These are phyloP conservation scores for Xylariaceae sp. DNA, from an alignment of 2,329 filamentous ascomycete species.

Conservation along the genomic window DNA sequence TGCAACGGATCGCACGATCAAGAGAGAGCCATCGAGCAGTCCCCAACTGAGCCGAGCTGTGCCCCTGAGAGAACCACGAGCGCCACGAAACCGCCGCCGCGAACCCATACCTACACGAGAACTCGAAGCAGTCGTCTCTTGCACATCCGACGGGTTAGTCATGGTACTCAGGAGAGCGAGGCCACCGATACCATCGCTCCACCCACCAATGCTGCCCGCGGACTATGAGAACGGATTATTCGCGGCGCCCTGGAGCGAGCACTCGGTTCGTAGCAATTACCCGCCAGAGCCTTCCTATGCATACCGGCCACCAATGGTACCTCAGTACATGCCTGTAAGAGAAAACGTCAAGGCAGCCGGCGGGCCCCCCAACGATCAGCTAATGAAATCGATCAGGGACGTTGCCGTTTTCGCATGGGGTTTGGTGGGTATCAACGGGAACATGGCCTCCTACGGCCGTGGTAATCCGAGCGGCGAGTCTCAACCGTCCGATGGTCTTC, in stretches of 20 bases:
- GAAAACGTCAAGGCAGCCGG: slow-evolving; percentile 43
- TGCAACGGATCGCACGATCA: slow-evolving; percentile 29
- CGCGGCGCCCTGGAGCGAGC: slow-evolving; percentile 71
- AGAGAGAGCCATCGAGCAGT: slow-evolving; percentile 32
- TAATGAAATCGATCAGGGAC: slow-evolving; percentile 77
- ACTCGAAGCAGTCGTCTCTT: slow-evolving; percentile 85
- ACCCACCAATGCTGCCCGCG: slow-evolving; percentile 43
- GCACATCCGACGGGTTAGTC: slow-evolving; percentile 81
- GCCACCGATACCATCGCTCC: slow-evolving; percentile 58
- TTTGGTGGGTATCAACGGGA: slow-evolving; percentile 72
- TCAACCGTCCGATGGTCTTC: slow-evolving; percentile 54
- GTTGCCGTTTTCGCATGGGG: slow-evolving; percentile 87
- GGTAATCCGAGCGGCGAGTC: slow-evolving; percentile 60
- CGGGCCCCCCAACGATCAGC: slow-evolving; percentile 54
- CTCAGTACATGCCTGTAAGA: slow-evolving; percentile 41
- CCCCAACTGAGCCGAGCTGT: background rate
- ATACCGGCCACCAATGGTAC: slow-evolving; percentile 40
- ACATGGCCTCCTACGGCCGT: slow-evolving; percentile 57
- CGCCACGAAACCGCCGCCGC: slow-evolving; percentile 19
- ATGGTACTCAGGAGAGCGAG: slow-evolving; percentile 72
- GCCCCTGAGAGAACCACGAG: background rate
- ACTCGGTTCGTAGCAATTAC: slow-evolving; percentile 52
- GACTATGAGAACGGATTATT: slow-evolving; percentile 61
- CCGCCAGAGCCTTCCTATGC: slow-evolving; percentile 40
- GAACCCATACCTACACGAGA: slow-evolving; percentile 51